Conservation (phyloP, 768 basidiomycete genomes). For the Myochromella boudieri region DNA sequence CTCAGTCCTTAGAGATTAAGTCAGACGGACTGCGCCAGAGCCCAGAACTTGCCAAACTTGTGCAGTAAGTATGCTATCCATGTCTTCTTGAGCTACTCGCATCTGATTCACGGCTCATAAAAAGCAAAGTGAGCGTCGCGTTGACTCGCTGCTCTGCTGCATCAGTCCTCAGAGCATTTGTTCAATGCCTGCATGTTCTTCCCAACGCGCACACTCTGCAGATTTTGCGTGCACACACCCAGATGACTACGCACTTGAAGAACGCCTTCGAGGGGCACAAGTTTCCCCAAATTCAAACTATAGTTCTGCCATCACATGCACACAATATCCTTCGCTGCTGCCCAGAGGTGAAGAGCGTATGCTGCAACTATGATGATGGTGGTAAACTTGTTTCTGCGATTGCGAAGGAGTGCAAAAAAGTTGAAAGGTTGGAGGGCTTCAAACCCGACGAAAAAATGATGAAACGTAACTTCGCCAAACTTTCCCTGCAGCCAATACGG, state of each 20-base stretch:
- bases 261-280: conserved; percentile 23
- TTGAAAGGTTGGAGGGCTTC: conserved; percentile 27
- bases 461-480: conserved; percentile 23
- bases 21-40: conserved; percentile 23
- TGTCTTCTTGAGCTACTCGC: neutral
- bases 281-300: conserved; percentile 23
- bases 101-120: neutral
- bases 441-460: conserved; percentile 15
- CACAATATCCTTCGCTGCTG: conserved; percentile 32
- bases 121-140: conserved; percentile 25
- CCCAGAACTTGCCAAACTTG: conserved; percentile 20
- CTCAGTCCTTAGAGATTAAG: conserved; percentile 23
- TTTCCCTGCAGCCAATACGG: neutral
- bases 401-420: conserved; percentile 25
- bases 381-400: conserved; percentile 29
- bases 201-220: conserved; percentile 32
- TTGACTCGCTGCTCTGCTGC: conserved; percentile 25
- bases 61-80: conserved; percentile 20
- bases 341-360: conserved; percentile 24
- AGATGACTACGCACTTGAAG: conserved; percentile 30
- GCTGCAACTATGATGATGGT: conserved; percentile 22
- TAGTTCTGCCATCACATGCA: conserved; percentile 24
- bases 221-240: conserved; percentile 27
- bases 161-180: conserved; percentile 26
- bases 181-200: conserved; percentile 24